Evolutionary conservation across 805 yeast genomes (phyloP), one percentile per base, ranked within the genome.

Genomic region (Saccharomyces mikatae): DNA sequence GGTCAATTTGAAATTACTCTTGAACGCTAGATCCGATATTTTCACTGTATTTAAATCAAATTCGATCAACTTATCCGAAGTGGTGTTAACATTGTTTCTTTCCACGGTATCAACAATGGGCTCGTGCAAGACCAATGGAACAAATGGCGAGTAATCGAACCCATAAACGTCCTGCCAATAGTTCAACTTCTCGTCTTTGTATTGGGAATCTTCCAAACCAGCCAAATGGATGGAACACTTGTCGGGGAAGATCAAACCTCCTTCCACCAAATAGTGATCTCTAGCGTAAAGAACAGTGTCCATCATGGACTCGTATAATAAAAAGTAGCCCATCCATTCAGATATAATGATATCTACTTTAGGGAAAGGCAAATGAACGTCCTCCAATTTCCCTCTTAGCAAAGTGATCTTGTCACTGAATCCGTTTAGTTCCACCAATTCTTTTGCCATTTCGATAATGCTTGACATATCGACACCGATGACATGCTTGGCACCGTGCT

Each of bases 241-340:
- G 70, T 94, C 97, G 50, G 99, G 99, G 77, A 92, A 84, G 62
- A 94, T 89, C 61, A 92, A 77, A 13, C 99, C 99, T 51, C 88
- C 96, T 64, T 75, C 69, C 24, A 66, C 74, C 57, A 88, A 76
- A 71, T 90, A 95, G 69, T 80, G 83, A 74, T 94, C 99, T 74
- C 99, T 82, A 36, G 99, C 99, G 62, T 81, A 82, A 61, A 94
- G 76, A 28, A 94, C 99, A 28, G 98, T 89, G 72, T 94, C 98
- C 70, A 94, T 80, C 99, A 94, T 94, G 57, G 96, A 88, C 78
- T 94, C 99, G 70, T 92, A 94, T 54, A 95, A 78, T 62, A 95
- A 73, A 67, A 94, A 94, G 72, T 94, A 94, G 17, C 99, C 99
- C 99, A 94, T 94, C 99, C 99, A 94, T 73, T 94, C 99, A 59